Evolutionary conservation across 352 stramenopile genomes (phyloP).

Genomic region (Phytophthora tentaculata): DNA sequence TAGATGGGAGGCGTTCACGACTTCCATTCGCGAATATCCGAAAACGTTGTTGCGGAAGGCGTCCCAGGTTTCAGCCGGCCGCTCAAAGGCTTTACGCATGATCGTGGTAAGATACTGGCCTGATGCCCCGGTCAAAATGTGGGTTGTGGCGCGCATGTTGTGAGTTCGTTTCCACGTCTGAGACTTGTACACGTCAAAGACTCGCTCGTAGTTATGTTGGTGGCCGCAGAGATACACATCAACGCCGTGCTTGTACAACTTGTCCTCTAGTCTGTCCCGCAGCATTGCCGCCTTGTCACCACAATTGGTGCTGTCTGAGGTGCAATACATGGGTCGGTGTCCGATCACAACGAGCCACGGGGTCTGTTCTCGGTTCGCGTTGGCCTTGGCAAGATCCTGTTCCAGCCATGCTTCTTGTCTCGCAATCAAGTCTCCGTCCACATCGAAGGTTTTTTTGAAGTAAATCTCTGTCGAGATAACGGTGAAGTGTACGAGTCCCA

Average conservation of each 20-base stretch:
- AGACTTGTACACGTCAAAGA: constrained; percentile 79
- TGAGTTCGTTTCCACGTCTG: constrained; percentile 60
- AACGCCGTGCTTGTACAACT: constrained; percentile 79
- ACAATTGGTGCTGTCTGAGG: constrained; percentile 74
- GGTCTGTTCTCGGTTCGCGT: constrained; percentile 62
- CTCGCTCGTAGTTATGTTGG: constrained; percentile 92
- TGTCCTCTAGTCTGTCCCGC: constrained; percentile 69
- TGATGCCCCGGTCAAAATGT: constrained; percentile 89
- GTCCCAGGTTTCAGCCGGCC: constrained; percentile 59
- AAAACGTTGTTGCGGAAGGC: constrained; percentile 88
- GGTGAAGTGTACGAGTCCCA: constrained; percentile 87
- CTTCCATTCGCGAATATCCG: constrained; percentile 82
- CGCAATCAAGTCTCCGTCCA: constrained; percentile 53
- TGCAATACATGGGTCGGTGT: constrained; percentile 91
- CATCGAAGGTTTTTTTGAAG: constrained; percentile 73
- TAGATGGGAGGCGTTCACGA: constrained; percentile 87
- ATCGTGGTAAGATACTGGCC: constrained; percentile 80
- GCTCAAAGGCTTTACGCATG: constrained; percentile 81
- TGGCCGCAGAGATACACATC: constrained; percentile 90
- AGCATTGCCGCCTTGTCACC: constrained; percentile 65
- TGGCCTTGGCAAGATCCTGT: constrained; percentile 64
- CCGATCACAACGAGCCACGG: constrained; percentile 89
- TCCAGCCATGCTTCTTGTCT: constrained; percentile 73
- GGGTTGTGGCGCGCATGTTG: constrained; percentile 86
- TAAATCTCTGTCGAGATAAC: constrained; percentile 89